These are phyloP conservation scores for Colletotrichum chlorophyti DNA, from an alignment of 2,329 filamentous ascomycete species.

Conservation along the genomic window DNA sequence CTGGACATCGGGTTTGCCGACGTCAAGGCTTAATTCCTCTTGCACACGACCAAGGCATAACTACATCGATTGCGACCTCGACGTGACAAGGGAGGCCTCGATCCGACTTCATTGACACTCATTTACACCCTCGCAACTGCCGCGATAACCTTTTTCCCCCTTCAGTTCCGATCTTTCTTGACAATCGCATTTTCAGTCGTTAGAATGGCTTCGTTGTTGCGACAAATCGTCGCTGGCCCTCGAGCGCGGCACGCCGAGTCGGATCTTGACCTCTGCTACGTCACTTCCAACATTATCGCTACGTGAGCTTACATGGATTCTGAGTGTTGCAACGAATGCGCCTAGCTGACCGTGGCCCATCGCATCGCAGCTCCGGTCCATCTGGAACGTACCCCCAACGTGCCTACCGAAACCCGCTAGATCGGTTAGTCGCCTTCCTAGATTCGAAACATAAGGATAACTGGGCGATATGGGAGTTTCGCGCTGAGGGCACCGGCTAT, in stretches of 20 bases:
- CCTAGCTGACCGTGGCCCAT: too few relatives aligned
- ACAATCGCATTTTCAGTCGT: background rate
- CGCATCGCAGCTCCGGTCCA: conserved; percentile 90
- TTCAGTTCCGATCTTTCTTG: background rate
- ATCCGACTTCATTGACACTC: background rate
- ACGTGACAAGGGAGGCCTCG: conserved; percentile 15
- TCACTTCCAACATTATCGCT: conserved; percentile 78
- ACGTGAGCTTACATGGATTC: too few relatives aligned
- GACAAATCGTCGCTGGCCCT: conserved; percentile 90
- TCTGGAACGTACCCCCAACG: conserved; percentile 88
- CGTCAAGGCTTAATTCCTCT: conserved; percentile 14
- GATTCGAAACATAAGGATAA: conserved; percentile 81
- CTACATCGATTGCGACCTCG: background rate
- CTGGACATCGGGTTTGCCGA: background rate
- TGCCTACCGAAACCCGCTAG: conserved; percentile 92
- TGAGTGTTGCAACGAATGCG: too few relatives aligned
- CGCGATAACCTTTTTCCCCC: background rate
- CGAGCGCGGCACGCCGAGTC: conserved; percentile 85
- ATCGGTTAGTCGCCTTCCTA: conserved; percentile 85
- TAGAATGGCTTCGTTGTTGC: conserved; percentile 76
- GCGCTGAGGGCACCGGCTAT: conserved; percentile 95
- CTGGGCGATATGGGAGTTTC: conserved; percentile 98
- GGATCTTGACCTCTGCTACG: conserved; percentile 93
- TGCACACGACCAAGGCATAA: conserved; percentile 25
- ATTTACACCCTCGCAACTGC: conserved; percentile 21